phyloP scores from a whole-genome alignment of 768 basidiomycete genomes.

The Boletus rubropictus region DNA sequence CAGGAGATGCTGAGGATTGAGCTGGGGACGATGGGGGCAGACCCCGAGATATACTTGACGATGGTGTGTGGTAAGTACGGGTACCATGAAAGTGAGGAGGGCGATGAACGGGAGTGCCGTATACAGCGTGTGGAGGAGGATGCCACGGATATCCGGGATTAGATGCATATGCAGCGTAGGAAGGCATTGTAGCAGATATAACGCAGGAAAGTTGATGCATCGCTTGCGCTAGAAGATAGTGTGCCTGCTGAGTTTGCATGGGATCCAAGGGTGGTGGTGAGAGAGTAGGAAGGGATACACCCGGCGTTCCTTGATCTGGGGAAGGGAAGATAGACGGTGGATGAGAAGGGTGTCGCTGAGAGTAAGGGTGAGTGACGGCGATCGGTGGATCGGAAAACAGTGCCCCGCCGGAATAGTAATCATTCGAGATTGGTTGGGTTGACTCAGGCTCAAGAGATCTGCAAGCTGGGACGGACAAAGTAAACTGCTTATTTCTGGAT shows the following conservation, averaged over 20 bases:
- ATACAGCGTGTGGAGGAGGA: conserved; percentile 6
- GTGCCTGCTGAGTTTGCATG: conserved; percentile 33
- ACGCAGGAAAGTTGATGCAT: conserved; percentile 39
- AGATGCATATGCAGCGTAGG: conserved; percentile 16
- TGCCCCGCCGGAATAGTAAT: neutral
- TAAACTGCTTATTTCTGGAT: conserved; percentile 9
- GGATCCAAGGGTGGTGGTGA: conserved; percentile 26
- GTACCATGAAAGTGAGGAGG: conserved; percentile 16
- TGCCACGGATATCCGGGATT: conserved; percentile 24
- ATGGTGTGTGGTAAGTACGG: conserved; percentile 19
- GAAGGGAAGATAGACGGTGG: conserved; percentile 13
- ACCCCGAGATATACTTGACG: conserved; percentile 42
- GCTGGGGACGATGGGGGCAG: conserved; percentile 52
- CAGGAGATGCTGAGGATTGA: conserved; percentile 33
- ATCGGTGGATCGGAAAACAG: conserved; percentile 12
- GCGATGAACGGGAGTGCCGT: conserved; percentile 9
- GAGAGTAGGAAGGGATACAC: conserved; percentile 25
- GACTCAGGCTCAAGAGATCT: conserved; percentile 8
- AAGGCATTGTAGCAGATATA: conserved; percentile 28
- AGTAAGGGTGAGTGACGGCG: conserved; percentile 20
- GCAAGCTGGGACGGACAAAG: conserved; percentile 1
- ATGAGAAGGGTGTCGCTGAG: conserved; percentile 17
- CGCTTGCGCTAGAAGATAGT: conserved; percentile 35
- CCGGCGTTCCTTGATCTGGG: conserved; percentile 12
- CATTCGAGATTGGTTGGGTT: neutral